These are phyloP conservation scores for Phytopythium helicoides DNA, from an alignment of 352 stramenopile species.

Conservation along the genomic window DNA sequence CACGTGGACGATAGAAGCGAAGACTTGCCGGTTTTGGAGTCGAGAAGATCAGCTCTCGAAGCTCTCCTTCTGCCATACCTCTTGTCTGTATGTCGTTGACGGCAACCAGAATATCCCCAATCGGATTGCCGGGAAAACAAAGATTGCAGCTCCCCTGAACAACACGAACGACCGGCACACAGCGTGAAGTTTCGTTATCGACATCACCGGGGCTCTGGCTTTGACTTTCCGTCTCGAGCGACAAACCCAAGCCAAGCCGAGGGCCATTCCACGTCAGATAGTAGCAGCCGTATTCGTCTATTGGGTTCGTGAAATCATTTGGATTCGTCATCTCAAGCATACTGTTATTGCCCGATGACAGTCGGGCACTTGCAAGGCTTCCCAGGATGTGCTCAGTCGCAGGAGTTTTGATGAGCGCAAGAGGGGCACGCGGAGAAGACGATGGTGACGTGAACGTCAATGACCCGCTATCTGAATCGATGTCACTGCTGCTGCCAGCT, in stretches of 20 bases:
- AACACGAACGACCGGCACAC: slow-evolving; percentile 25
- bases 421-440: background rate
- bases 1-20: slow-evolving; percentile 23
- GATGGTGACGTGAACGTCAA: slow-evolving; percentile 5
- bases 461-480: slow-evolving; percentile 7
- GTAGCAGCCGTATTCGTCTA: slow-evolving; percentile 19
- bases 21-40: slow-evolving; percentile 35
- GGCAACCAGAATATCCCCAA: slow-evolving; percentile 34
- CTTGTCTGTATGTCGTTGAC: slow-evolving; percentile 32
- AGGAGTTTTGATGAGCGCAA: slow-evolving; percentile 1
- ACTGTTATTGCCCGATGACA: background rate
- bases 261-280: slow-evolving; percentile 22
- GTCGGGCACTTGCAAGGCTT: background rate
- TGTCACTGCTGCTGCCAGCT: slow-evolving; percentile 11
- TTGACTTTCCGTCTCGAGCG: slow-evolving; percentile 2
- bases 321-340: background rate
- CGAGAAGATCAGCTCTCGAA: slow-evolving; percentile 29
- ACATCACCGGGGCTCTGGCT: background rate
- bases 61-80: slow-evolving; percentile 16
- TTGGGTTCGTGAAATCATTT: background rate
- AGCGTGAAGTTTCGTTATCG: background rate
- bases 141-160: slow-evolving; percentile 31
- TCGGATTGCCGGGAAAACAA: slow-evolving; percentile 22
- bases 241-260: slow-evolving; percentile 25
- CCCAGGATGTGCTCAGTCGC: slow-evolving; percentile 3